These are phyloP conservation scores for Trichaptum fuscoviolaceum DNA, from an alignment of 768 basidiomycete genomes.

Conservation along the genomic window DNA sequence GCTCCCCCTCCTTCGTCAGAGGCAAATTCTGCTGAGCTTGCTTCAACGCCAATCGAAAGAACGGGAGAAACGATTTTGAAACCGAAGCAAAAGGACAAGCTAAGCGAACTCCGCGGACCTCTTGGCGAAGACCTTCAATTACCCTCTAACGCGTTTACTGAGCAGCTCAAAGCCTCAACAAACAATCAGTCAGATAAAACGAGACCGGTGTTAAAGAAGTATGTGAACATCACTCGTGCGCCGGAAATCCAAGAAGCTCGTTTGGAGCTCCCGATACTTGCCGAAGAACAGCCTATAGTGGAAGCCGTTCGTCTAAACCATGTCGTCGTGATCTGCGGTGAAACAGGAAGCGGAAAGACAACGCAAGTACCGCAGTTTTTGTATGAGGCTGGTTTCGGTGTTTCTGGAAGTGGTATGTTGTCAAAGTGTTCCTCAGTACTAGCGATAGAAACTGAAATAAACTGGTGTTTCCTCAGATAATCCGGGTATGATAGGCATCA, in stretches of 20 bases:
- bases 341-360: constrained; percentile 98
- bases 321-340: constrained; percentile 84
- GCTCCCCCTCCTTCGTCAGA: constrained; percentile 22
- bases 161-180: constrained; percentile 32
- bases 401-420: constrained; percentile 65
- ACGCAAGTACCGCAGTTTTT: constrained; percentile 98
- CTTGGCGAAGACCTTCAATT: constrained; percentile 67
- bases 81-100: constrained; percentile 23
- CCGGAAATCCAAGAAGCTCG: constrained; percentile 71
- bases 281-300: constrained; percentile 93
- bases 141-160: constrained; percentile 61
- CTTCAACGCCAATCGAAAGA: background rate
- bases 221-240: constrained; percentile 55
- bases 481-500: constrained; percentile 96
- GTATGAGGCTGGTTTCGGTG: constrained; percentile 95
- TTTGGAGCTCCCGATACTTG: constrained; percentile 78
- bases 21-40: constrained; percentile 1
- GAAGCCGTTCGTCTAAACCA: constrained; percentile 84
- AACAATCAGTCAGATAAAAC: constrained; percentile 11
- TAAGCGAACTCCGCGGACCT: constrained; percentile 64
- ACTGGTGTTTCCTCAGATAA: constrained; percentile 56
- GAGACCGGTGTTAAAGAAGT: constrained; percentile 30
- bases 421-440: background rate
- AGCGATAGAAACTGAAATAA: constrained; percentile 5
- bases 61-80: constrained; percentile 40